Evolutionary conservation across 129 eudicot genomes (phyloP).

Genomic region (Arctium lappa): DNA sequence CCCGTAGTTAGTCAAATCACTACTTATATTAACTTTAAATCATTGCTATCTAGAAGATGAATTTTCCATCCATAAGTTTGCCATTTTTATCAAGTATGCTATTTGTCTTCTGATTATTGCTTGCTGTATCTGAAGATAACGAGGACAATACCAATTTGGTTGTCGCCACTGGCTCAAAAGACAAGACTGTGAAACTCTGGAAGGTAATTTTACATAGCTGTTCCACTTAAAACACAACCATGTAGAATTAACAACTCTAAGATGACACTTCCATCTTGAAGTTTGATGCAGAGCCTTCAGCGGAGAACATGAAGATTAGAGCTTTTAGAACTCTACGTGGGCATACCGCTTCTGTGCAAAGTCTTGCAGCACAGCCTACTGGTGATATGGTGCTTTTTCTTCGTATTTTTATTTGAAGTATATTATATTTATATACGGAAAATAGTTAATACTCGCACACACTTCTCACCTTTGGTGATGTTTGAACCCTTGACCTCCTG

Average conservation of each 20-base stretch:
- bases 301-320: slow-evolving; percentile 43
- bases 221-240: neutral
- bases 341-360: slow-evolving; percentile 80
- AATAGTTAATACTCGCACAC: neutral
- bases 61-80: neutral
- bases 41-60: neutral
- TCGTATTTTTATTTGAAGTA: neutral
- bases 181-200: slow-evolving; percentile 76
- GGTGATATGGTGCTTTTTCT: slow-evolving; percentile 62
- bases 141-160: slow-evolving; percentile 34
- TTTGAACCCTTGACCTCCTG: neutral
- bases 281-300: slow-evolving; percentile 56
- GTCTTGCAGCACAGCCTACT: slow-evolving; percentile 62
- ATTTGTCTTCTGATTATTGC: neutral
- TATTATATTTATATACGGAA: neutral
- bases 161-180: slow-evolving; percentile 89
- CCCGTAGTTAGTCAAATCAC: neutral
- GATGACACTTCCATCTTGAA: slow-evolving; percentile 15
- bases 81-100: neutral
- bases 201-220: slow-evolving; percentile 39
- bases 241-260: neutral
- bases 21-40: neutral
- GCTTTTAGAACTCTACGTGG: slow-evolving; percentile 76
- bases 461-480: neutral
- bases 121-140: slow-evolving; percentile 23